phyloP scores from a whole-genome alignment of 495 filamentous ascomycete genomes.

The Tuber indicum region DNA sequence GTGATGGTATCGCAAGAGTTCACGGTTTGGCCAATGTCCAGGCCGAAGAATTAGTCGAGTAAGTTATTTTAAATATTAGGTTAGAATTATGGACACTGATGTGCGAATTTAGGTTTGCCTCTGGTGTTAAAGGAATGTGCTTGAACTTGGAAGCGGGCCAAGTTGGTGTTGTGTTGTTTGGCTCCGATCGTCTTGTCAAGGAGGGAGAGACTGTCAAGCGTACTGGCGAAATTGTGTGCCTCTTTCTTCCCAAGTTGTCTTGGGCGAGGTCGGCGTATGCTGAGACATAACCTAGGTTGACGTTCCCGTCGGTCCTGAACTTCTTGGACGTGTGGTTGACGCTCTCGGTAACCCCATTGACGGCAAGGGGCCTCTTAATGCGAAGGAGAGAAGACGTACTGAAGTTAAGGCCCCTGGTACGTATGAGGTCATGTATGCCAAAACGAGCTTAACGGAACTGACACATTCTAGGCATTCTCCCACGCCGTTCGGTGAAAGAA shows the following conservation, averaged over 20 bases:
- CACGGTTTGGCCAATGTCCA: slow-evolving; percentile 99
- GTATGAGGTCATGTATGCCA: background rate
- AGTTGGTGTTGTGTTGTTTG: slow-evolving; percentile 99
- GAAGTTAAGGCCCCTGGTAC: slow-evolving; percentile 84
- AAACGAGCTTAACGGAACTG: background rate
- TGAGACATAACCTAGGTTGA: slow-evolving; percentile 63
- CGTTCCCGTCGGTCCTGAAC: slow-evolving; percentile 84
- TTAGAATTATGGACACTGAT: slow-evolving; percentile 15
- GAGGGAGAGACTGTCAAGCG: slow-evolving; percentile 99
- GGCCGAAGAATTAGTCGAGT: slow-evolving; percentile 99
- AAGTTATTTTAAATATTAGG: slow-evolving; percentile 48
- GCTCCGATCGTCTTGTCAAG: slow-evolving; percentile 99
- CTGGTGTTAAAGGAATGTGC: slow-evolving; percentile 99
- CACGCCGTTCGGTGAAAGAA: slow-evolving; percentile 93
- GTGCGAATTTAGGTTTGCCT: slow-evolving; percentile 70
- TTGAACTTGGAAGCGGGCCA: slow-evolving; percentile 99
- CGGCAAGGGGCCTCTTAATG: slow-evolving; percentile 93
- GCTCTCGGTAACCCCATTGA: slow-evolving; percentile 98
- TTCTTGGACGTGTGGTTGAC: slow-evolving; percentile 97
- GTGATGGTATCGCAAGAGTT: slow-evolving; percentile 99
- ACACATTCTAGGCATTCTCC: slow-evolving; percentile 65
- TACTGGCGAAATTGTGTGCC: slow-evolving; percentile 93
- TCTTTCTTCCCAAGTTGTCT: slow-evolving; percentile 21
- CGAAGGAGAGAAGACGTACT: slow-evolving; percentile 86
- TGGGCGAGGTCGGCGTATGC: slow-evolving; percentile 20